Evolutionary conservation across 2,329 filamentous ascomycete species (phyloP), one percentile per base, ranked within the genome.

Genomic region (Fusarium sp.): DNA sequence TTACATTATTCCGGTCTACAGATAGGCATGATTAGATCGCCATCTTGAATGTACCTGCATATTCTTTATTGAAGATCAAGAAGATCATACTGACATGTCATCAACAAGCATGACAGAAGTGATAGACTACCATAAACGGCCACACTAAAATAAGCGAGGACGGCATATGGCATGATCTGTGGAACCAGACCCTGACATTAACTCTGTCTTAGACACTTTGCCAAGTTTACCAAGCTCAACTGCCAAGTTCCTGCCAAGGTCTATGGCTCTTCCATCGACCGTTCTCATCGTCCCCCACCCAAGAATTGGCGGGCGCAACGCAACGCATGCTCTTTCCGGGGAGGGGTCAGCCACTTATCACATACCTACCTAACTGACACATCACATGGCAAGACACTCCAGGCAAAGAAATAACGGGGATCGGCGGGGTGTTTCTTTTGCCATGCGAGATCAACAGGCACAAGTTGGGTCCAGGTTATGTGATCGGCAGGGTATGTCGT

Each of bases 301-400:
- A 22, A 27, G 43, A 8, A 34, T 8, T 20, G 6, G 18, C 14
- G 14, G 15, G 24, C 8, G 18, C 18, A 12, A 29, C 42, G 53
- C 9, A 60, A 11, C 6, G 5, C 6, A 29, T 27, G 11, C 54
- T 46, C 8, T 22, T 22, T 16, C 27, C 24, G 49, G 50, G 11
- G 14, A 27, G 20, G 20, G n/a, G 7, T n/a, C 20, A 52, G 54
- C 53, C 61, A 53, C 54, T n/a, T 38, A 45, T 66, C 63, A 49
- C 47, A 66, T 66, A 66, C 43, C 63, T 49, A 2, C 3, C 22
- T 5, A 34, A 20, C 18, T 62, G 47, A 44, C n/a, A 8, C 22
- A 30, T 56, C 29, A 40, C 16, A 20, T 24, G 12, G 3, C 7
- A 47, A 20, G 20, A 46, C 18, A 15, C n/a, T 18, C 18, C 8